Conservation (phyloP, 2,329 filamentous ascomycete species). For the Aspergillus clavatus region DNA sequence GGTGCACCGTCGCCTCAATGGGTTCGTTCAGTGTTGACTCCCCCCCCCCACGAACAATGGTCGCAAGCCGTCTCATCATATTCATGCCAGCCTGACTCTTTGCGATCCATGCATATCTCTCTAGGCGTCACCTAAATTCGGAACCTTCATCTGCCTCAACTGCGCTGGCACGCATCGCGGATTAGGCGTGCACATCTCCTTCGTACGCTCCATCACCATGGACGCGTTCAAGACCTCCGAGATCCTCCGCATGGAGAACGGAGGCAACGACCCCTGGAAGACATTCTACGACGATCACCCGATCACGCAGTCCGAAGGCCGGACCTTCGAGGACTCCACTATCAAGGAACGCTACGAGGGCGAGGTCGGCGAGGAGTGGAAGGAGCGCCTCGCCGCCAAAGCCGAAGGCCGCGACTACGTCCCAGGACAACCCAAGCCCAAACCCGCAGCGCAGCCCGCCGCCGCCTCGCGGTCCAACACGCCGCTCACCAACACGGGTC, state of each 20-base stretch:
- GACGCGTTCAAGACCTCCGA: conserved; percentile 93
- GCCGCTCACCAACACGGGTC: conserved; percentile 18
- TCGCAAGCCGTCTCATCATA: neutral
- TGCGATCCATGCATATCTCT: too few species aligned
- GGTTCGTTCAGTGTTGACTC: conserved; percentile 53
- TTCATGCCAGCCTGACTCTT: conserved; percentile 1
- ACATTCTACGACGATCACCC: conserved; percentile 75
- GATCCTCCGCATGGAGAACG: conserved; percentile 87
- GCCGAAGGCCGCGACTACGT: conserved; percentile 86
- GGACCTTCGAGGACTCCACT: conserved; percentile 78
- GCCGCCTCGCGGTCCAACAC: conserved; percentile 24
- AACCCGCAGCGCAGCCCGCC: conserved; percentile 39
- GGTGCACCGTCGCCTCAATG: conserved; percentile 94
- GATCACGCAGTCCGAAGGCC: conserved; percentile 61
- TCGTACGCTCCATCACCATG: conserved; percentile 97
- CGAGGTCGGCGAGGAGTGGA: conserved; percentile 90
- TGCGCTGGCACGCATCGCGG: conserved; percentile 94
- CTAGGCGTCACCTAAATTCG: conserved; percentile 83
- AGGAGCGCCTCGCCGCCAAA: conserved; percentile 80
- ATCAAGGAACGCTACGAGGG: conserved; percentile 88
- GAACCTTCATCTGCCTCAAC: conserved; percentile 95
- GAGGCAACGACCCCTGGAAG: conserved; percentile 84
- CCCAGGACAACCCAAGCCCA: conserved; percentile 56
- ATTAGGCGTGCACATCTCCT: conserved; percentile 95
- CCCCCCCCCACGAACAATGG: neutral